Percentiles rank a stretch among this genome's conserved stretches.
phyloP scores from a whole-genome alignment of 2,329 filamentous ascomycete genomes.

The Endoconidiophora polonica region DNA sequence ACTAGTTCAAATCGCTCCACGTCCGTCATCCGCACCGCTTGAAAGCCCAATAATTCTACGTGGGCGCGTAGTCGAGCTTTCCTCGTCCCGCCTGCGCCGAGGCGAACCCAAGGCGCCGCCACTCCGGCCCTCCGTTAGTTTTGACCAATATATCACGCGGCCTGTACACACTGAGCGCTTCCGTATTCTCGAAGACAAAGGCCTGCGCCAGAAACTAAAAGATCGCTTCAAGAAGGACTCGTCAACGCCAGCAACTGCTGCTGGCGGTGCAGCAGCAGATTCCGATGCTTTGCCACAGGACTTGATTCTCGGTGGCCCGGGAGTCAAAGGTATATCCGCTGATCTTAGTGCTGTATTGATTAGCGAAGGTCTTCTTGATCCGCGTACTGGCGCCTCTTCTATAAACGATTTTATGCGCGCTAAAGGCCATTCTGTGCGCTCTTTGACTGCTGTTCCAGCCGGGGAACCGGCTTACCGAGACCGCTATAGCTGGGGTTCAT shows the following conservation, averaged over 20 bases:
- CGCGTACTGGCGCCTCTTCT: background rate
- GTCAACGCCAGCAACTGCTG: background rate
- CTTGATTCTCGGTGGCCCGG: conserved; percentile 8
- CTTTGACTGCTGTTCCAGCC: background rate
- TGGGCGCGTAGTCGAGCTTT: conserved; percentile 11
- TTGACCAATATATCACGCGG: conserved; percentile 10
- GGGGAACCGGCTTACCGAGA: conserved; percentile 7
- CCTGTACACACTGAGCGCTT: conserved; percentile 9
- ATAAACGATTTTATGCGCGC: conserved; percentile 3
- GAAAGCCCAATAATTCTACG: conserved; percentile 9
- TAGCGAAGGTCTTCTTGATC: conserved; percentile 7
- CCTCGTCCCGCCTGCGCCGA: conserved; percentile 9
- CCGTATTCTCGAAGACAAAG: conserved; percentile 10
- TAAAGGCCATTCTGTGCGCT: conserved; percentile 7
- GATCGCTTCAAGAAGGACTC: conserved; percentile 10
- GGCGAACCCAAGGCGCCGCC: conserved; percentile 9
- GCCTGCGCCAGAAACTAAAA: conserved; percentile 11
- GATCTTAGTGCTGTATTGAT: conserved; percentile 9
- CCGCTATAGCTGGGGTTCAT: conserved; percentile 9
- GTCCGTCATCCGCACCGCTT: conserved; percentile 1
- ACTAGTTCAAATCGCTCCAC: conserved; percentile 11
- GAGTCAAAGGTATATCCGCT: conserved; percentile 9
- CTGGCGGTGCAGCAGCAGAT: background rate
- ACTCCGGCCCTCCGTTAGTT: conserved; percentile 7
- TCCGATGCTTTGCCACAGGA: conserved; percentile 3